Evolutionary conservation across 768 basidiomycete species (phyloP).

Genomic region (Hysterangium stoloniferum): DNA sequence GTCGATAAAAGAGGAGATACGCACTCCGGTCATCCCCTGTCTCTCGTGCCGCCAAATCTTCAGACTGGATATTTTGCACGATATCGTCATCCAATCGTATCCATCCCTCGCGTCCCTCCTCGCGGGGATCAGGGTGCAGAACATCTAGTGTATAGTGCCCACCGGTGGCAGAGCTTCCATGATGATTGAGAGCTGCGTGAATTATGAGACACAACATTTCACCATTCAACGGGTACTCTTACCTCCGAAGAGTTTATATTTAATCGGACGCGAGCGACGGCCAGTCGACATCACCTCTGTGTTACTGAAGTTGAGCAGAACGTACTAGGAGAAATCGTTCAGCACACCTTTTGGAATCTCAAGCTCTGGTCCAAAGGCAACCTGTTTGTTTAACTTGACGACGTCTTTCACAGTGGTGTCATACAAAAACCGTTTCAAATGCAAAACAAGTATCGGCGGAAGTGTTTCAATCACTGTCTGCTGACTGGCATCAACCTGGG

Average conservation of each 20-base stretch:
- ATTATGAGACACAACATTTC: not conserved
- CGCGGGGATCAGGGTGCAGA: slow-evolving; percentile 55
- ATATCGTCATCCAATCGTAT: slow-evolving; percentile 91
- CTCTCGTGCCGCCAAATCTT: slow-evolving; percentile 59
- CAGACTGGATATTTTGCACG: slow-evolving; percentile 61
- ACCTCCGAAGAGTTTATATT: slow-evolving; percentile 85
- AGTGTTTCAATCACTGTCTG: slow-evolving; percentile 72
- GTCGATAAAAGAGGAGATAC: slow-evolving; percentile 81
- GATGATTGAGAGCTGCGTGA: slow-evolving; percentile 77
- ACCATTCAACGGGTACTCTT: slow-evolving; percentile 19
- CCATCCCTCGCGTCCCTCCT: slow-evolving; percentile 64
- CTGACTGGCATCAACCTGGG: slow-evolving; percentile 63
- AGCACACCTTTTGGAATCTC: slow-evolving; percentile 63
- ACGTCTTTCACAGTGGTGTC: slow-evolving; percentile 68
- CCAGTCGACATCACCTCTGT: slow-evolving; percentile 56
- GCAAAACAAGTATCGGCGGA: slow-evolving; percentile 78
- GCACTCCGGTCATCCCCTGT: slow-evolving; percentile 63
- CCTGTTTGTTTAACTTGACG: slow-evolving; percentile 79
- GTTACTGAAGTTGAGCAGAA: not conserved
- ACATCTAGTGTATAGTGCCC: slow-evolving; percentile 96
- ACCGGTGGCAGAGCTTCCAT: slow-evolving; percentile 82
- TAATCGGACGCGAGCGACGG: slow-evolving; percentile 36
- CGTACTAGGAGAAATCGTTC: not conserved
- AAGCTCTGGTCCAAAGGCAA: slow-evolving; percentile 70
- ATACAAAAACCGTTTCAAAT: slow-evolving; percentile 88